A percentile compares a stretch with the other conserved stretches of the same genome.
phyloP scores from a whole-genome alignment of 1,139 yeast genomes.

The Debaryomyces sp. region DNA sequence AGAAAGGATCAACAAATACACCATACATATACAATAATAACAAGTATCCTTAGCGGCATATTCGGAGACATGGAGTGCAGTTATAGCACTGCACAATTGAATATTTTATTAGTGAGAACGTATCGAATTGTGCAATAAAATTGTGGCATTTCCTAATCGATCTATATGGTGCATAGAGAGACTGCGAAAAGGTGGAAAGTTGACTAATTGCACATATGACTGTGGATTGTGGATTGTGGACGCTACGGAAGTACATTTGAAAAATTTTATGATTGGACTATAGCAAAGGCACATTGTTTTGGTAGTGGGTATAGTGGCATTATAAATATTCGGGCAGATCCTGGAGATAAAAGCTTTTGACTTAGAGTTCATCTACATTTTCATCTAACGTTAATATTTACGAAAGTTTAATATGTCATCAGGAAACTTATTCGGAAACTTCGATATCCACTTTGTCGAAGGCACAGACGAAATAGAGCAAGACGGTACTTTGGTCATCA shows the following conservation, averaged over 20 bases:
- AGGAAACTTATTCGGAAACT: slow-evolving; percentile 32
- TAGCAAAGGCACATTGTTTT: not conserved
- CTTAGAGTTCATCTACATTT: not conserved
- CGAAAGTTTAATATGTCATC: slow-evolving; percentile 5
- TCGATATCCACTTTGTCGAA: slow-evolving; percentile 43
- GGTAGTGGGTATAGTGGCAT: not conserved
- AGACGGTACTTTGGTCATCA: slow-evolving; percentile 27
- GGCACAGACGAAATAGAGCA: slow-evolving; percentile 16
- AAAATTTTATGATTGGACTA: not conserved
- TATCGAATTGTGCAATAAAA: not conserved
- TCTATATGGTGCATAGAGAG: not conserved
- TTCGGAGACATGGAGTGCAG: not conserved
- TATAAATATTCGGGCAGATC: not conserved
- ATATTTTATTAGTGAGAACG: not conserved
- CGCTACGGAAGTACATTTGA: not conserved
- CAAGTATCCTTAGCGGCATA: not conserved
- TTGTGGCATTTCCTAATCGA: not conserved
- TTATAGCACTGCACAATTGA: not conserved
- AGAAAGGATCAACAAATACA: not conserved
- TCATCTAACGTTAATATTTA: not conserved
- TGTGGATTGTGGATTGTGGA: not conserved
- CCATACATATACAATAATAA: not conserved
- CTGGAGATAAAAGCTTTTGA: not conserved
- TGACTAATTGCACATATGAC: not conserved
- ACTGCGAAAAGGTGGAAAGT: not conserved